Evolutionary conservation across 768 basidiomycete genomes (phyloP).

Genomic region (Cystofilobasidium ferigula): DNA sequence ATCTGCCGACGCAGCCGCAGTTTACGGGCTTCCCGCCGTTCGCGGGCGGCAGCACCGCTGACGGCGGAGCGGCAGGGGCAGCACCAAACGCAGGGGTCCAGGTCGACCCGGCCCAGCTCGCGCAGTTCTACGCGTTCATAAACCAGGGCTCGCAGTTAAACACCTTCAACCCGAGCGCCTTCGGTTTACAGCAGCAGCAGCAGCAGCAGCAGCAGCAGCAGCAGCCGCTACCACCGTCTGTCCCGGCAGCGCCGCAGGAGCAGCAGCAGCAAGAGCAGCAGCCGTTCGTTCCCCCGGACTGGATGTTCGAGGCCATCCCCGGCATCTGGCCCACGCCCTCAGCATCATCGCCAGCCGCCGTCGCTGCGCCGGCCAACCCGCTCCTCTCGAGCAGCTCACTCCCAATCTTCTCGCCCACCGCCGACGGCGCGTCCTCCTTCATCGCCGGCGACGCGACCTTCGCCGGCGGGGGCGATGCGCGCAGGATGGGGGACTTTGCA

Average conservation of each 20-base stretch:
- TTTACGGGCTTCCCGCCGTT: neutral
- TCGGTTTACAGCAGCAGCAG: no score
- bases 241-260: no score
- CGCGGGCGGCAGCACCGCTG: neutral
- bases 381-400: neutral
- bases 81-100: neutral
- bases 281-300: no score
- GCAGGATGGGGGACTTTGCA: no score
- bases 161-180: neutral
- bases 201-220: no score
- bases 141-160: neutral
- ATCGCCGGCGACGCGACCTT: neutral
- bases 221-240: no score
- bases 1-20: neutral
- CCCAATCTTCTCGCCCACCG: neutral
- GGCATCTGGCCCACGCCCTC: neutral
- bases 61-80: neutral
- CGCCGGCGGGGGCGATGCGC: no score
- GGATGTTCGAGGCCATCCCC: no score
- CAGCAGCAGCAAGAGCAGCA: no score
- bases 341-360: neutral
- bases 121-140: constrained; percentile 14
- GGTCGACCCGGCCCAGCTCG: neutral
- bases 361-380: neutral
- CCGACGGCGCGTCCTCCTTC: neutral